phyloP scores from a whole-genome alignment of 768 basidiomycete species.

The Macrolepiota dolichaula region DNA sequence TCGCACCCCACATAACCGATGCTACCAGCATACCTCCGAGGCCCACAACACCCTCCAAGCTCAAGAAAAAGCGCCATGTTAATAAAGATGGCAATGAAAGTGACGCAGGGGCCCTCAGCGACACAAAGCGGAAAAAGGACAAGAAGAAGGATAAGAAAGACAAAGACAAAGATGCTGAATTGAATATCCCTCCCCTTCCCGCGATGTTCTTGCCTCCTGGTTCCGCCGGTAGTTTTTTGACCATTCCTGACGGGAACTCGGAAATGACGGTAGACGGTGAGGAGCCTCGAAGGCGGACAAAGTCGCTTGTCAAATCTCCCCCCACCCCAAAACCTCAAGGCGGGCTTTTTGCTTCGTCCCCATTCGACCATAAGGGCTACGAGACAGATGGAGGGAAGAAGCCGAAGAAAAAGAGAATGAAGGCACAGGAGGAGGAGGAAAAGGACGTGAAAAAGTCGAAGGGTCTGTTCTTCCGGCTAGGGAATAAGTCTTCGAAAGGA shows the following conservation, averaged over 20 bases:
- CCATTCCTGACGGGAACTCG: constrained; percentile 1
- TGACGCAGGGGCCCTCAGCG: constrained; percentile 50
- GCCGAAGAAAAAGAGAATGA: constrained; percentile 16
- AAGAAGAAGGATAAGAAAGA: constrained; percentile 21
- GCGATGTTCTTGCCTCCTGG: neutral
- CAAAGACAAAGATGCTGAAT: constrained; percentile 10
- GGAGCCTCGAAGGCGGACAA: constrained; percentile 25
- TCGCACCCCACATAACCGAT: constrained; percentile 19
- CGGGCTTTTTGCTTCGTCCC: constrained; percentile 4
- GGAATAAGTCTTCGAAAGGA: constrained; percentile 33
- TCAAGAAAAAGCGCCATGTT: constrained; percentile 35
- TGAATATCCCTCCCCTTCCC: constrained; percentile 4
- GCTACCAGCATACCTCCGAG: constrained; percentile 12
- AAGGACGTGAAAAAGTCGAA: constrained; percentile 32
- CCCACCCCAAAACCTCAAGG: constrained; percentile 16
- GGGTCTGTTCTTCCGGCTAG: constrained; percentile 41
- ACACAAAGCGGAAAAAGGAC: constrained; percentile 26
- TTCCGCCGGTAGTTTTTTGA: constrained; percentile 3
- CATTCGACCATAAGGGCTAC: constrained; percentile 26
- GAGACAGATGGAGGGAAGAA: constrained; percentile 36
- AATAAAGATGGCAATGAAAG: constrained; percentile 47
- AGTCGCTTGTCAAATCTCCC: constrained; percentile 19
- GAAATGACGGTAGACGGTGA: constrained; percentile 11
- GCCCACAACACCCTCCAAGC: constrained; percentile 30
- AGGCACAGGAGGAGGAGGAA: constrained; percentile 7